Evolutionary conservation across 257 asterid genomes (phyloP).

Genomic region (Primulina huaijiensis): DNA sequence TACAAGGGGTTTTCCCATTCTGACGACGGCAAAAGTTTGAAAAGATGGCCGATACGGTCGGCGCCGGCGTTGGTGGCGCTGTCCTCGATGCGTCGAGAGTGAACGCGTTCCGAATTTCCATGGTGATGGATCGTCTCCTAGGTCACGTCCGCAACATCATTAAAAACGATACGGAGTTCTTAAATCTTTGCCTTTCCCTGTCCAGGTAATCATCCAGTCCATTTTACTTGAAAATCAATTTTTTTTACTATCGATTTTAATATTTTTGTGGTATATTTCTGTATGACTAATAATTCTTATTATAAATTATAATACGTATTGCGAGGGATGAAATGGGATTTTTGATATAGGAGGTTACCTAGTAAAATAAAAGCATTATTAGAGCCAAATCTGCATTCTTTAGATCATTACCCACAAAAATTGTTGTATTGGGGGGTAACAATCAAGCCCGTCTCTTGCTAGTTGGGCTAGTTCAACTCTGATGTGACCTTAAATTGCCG

Average conservation of each 20-base stretch:
- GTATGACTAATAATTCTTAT: not conserved
- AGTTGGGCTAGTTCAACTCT: not conserved
- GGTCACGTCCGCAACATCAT: conserved; percentile 4
- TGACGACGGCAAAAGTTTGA: no score
- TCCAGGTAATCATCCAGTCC: conserved; percentile 27
- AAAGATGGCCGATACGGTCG: conserved; percentile 3
- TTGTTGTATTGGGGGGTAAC: not conserved
- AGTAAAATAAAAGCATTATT: no score
- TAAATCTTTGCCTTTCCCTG: conserved; percentile 42
- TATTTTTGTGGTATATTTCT: not conserved
- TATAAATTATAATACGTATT: not conserved
- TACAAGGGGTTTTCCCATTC: no score
- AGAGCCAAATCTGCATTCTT: no score
- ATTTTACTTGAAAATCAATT: not conserved
- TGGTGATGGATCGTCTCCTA: conserved; percentile 30
- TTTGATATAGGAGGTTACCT: not conserved
- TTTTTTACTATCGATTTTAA: not conserved
- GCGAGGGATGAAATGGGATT: not conserved
- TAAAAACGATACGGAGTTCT: conserved; percentile 27
- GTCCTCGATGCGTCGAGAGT: conserved; percentile 7
- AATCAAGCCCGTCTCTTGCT: not conserved
- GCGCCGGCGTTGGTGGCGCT: not conserved
- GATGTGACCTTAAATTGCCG: not conserved
- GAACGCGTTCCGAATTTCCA: conserved; percentile 25
- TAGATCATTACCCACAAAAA: not conserved